These are phyloP conservation scores for Metarhizium humberi DNA, from an alignment of 2,329 filamentous ascomycete species.

Conservation along the genomic window DNA sequence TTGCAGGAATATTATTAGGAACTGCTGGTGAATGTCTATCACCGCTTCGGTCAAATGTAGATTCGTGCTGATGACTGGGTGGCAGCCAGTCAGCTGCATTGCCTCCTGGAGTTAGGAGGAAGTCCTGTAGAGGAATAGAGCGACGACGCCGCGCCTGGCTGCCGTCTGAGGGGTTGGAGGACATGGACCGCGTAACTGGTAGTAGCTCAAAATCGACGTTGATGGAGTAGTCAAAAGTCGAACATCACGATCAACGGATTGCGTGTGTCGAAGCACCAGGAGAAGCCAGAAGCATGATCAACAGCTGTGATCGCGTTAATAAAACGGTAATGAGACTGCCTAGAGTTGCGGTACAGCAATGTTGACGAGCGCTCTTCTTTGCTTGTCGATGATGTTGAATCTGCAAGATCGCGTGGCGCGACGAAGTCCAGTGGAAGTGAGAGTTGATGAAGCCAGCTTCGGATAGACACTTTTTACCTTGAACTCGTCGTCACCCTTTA, in stretches of 20 bases:
- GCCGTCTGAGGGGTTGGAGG: slow-evolving; percentile 18
- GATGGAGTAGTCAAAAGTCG: not conserved
- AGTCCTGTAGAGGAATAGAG: slow-evolving; percentile 64
- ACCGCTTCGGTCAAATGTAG: slow-evolving; percentile 1
- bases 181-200: slow-evolving; percentile 14
- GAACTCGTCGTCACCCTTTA: not conserved
- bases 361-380: not conserved
- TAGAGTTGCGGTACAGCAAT: no score
- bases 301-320: not conserved
- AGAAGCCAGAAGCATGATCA: not conserved
- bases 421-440: not conserved
- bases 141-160: slow-evolving; percentile 16
- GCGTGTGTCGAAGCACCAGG: not conserved
- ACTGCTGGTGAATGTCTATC: slow-evolving; percentile 6
- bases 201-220: not conserved
- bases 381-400: not conserved
- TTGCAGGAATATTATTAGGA: slow-evolving; percentile 17
- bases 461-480: not conserved
- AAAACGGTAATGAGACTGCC: not conserved
- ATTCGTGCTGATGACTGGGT: not conserved
- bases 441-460: not conserved
- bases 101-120: slow-evolving; percentile 23
- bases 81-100: not conserved
- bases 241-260: slow-evolving; percentile 5
- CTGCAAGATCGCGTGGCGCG: not conserved